These are phyloP conservation scores for Parietichytrium sp. DNA, from an alignment of 108 stramenopile species.

Conservation along the genomic window DNA sequence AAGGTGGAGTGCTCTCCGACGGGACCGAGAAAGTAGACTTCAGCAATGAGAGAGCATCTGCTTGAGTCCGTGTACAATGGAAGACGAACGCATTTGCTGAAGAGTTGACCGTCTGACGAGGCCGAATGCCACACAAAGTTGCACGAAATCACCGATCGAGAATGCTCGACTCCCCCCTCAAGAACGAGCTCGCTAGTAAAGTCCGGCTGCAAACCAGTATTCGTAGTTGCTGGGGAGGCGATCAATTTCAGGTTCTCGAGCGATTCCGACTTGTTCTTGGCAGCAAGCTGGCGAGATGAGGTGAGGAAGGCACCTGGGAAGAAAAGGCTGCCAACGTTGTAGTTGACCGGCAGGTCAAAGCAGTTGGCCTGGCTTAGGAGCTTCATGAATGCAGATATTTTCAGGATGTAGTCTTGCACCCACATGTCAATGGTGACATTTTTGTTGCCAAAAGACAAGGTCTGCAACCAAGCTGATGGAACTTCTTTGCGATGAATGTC, in stretches of 20 bases:
- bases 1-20: neutral
- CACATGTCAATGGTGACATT: neutral
- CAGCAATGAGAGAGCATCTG: neutral
- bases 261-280: neutral
- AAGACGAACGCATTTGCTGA: too few relatives aligned
- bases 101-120: too few relatives aligned
- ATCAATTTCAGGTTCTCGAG: neutral
- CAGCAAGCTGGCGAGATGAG: neutral
- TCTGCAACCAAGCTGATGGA: neutral
- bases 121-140: neutral
- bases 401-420: slow-evolving; percentile 21
- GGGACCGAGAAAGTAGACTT: neutral
- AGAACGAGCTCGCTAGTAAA: slow-evolving; percentile 4
- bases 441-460: too few relatives aligned
- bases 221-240: neutral
- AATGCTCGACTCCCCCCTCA: neutral
- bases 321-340: slow-evolving; percentile 9
- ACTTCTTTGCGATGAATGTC: slow-evolving; percentile 1
- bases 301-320: slow-evolving; percentile 26
- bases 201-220: neutral
- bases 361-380: neutral
- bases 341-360: neutral
- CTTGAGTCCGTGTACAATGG: neutral
- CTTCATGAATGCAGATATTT: neutral
- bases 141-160: neutral